Conservation (phyloP, 163 green algal species). For the Scenedesmus sp. region DNA sequence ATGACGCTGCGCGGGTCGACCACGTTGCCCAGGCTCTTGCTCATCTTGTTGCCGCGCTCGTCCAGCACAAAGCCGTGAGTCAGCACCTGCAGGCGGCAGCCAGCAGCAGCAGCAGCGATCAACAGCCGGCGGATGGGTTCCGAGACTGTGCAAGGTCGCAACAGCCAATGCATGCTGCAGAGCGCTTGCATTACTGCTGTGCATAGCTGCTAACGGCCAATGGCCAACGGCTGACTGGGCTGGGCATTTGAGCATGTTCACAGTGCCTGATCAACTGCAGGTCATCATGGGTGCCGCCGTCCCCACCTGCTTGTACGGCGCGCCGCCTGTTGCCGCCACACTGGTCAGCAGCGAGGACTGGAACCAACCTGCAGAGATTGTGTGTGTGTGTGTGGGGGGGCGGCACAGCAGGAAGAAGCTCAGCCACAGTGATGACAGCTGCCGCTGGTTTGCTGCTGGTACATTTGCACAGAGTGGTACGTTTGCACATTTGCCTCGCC, state of each 20-base stretch:
- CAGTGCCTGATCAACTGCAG: too few species aligned
- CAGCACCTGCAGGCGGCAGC: conserved; percentile 63
- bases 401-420: background rate
- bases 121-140: too few species aligned
- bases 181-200: too few species aligned
- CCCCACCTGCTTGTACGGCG: conserved; percentile 89
- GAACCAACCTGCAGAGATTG: conserved; percentile 94
- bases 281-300: background rate
- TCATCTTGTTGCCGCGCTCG: conserved; percentile 97
- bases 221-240: too few species aligned
- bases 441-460: too few species aligned
- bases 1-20: conserved; percentile 96
- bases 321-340: conserved; percentile 88
- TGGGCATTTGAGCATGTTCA: too few species aligned
- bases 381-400: too few species aligned
- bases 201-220: too few species aligned
- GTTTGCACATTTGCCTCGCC: too few species aligned
- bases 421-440: too few species aligned
- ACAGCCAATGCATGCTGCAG: background rate
- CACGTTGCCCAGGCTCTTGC: conserved; percentile 98
- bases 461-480: too few species aligned
- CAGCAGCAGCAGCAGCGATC: background rate
- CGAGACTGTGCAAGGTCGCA: too few species aligned
- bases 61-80: conserved; percentile 99
- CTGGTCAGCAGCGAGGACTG: conserved; percentile 96